These are phyloP conservation scores for Chionographis japonica DNA, from an alignment of 106 monocot species.

Conservation along the genomic window DNA sequence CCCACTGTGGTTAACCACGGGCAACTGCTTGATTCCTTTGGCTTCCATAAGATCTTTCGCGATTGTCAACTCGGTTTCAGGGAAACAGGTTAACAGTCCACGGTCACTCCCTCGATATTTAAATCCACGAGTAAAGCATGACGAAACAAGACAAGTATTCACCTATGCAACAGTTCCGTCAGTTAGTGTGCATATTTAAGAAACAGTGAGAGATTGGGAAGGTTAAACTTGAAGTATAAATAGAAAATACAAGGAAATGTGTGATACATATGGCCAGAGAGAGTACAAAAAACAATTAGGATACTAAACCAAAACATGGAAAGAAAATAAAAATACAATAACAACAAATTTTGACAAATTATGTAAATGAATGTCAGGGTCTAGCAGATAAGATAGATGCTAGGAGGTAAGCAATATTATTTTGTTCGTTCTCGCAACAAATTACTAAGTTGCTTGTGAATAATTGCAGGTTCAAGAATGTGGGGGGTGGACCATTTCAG, in stretches of 20 bases:
- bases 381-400: too few species aligned
- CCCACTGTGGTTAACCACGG: constrained; percentile 77
- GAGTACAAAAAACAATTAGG: too few species aligned
- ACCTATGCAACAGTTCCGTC: constrained; percentile 35
- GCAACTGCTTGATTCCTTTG: constrained; percentile 88
- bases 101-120: constrained; percentile 58
- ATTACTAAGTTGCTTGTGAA: too few species aligned
- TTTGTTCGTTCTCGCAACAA: too few species aligned
- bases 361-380: too few species aligned
- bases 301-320: too few species aligned
- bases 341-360: too few species aligned
- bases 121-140: constrained; percentile 72
- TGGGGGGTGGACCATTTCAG: too few species aligned
- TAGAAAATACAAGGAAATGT: background rate
- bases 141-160: constrained; percentile 46
- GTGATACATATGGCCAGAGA: too few species aligned
- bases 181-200: background rate
- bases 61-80: constrained; percentile 83
- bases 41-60: constrained; percentile 98
- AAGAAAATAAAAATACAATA: too few species aligned
- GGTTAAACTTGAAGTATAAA: background rate
- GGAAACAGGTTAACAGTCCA: constrained; percentile 87
- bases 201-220: background rate
- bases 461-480: too few species aligned
- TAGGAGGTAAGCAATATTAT: too few species aligned